These are phyloP conservation scores for Dryadomyces quercivorus DNA, from an alignment of 2,329 filamentous ascomycete species.

Conservation along the genomic window DNA sequence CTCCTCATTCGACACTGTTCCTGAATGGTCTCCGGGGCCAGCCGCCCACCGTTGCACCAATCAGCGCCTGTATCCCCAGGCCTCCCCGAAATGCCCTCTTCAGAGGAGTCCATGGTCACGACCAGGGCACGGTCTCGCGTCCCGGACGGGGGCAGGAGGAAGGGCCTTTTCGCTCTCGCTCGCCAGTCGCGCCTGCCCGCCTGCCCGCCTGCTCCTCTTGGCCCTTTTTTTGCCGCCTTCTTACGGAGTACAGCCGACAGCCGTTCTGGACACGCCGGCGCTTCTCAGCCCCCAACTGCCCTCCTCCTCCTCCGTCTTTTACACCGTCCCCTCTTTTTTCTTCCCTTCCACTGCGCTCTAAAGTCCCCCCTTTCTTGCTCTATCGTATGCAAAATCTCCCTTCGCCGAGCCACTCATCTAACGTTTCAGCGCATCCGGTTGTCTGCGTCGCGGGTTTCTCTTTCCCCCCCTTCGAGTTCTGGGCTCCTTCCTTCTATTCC, in stretches of 20 bases:
- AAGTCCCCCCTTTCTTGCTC: not conserved
- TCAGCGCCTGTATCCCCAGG: not conserved
- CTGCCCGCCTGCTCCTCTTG: too few relatives aligned
- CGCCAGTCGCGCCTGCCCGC: not conserved
- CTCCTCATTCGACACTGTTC: not conserved
- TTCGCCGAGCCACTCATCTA: slow-evolving; percentile 10
- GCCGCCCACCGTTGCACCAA: not conserved
- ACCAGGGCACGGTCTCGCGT: too few relatives aligned
- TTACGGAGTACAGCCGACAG: too few relatives aligned
- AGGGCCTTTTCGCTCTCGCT: too few relatives aligned
- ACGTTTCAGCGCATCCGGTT: slow-evolving; percentile 18
- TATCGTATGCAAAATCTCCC: slow-evolving; percentile 2
- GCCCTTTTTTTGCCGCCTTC: too few relatives aligned
- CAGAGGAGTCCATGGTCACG: too few relatives aligned
- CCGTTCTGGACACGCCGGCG: not conserved
- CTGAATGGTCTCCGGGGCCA: slow-evolving; percentile 1
- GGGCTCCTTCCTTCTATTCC: not conserved
- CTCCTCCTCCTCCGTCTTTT: not conserved
- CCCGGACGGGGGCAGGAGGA: too few relatives aligned
- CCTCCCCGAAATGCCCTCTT: not conserved
- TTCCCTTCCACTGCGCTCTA: not conserved
- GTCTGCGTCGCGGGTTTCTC: slow-evolving; percentile 17
- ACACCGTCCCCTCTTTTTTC: not conserved
- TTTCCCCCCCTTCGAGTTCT: slow-evolving; percentile 10
- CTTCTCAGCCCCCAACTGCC: not conserved